These are phyloP conservation scores for Acarospora socialis DNA, from an alignment of 2,329 filamentous ascomycete species.

Conservation along the genomic window DNA sequence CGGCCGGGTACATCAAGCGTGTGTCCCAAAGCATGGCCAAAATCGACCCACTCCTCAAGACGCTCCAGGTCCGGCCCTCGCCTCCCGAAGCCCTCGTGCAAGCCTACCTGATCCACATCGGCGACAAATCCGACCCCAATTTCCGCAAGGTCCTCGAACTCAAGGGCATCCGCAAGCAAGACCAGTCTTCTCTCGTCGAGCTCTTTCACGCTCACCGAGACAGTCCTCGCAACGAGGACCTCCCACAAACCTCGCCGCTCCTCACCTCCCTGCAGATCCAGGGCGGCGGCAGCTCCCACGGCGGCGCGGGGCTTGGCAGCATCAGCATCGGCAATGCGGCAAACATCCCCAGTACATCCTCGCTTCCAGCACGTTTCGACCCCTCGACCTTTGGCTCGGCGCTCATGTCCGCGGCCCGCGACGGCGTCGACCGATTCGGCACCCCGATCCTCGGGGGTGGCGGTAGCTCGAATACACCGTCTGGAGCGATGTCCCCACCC, in stretches of 20 bases:
- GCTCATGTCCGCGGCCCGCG: constrained; percentile 72
- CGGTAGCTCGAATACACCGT: constrained; percentile 7
- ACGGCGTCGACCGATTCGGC: constrained; percentile 66
- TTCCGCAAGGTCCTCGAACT: constrained; percentile 93
- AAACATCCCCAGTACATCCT: constrained; percentile 29
- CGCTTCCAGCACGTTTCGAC: constrained; percentile 53
- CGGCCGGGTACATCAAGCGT: constrained; percentile 62
- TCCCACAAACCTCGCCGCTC: constrained; percentile 56
- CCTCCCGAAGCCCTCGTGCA: constrained; percentile 91
- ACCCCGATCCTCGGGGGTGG: constrained; percentile 35
- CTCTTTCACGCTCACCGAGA: constrained; percentile 78
- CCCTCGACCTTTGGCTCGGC: constrained; percentile 72
- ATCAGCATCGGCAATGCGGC: constrained; percentile 31
- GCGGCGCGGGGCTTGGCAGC: constrained; percentile 26
- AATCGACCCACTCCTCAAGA: constrained; percentile 87
- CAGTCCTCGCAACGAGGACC: constrained; percentile 48
- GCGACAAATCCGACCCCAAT: constrained; percentile 81
- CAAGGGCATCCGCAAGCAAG: constrained; percentile 76
- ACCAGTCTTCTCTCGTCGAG: constrained; percentile 72
- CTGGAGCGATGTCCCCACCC: constrained; percentile 1
- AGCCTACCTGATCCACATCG: constrained; percentile 94
- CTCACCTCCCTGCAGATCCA: constrained; percentile 47
- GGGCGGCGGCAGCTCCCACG: constrained; percentile 17
- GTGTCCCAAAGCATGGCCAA: constrained; percentile 73
- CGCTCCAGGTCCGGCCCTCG: constrained; percentile 79